Base-by-base conservation (phyloP, 2,329 filamentous ascomycete species). In the Nemania serpens region DNA sequence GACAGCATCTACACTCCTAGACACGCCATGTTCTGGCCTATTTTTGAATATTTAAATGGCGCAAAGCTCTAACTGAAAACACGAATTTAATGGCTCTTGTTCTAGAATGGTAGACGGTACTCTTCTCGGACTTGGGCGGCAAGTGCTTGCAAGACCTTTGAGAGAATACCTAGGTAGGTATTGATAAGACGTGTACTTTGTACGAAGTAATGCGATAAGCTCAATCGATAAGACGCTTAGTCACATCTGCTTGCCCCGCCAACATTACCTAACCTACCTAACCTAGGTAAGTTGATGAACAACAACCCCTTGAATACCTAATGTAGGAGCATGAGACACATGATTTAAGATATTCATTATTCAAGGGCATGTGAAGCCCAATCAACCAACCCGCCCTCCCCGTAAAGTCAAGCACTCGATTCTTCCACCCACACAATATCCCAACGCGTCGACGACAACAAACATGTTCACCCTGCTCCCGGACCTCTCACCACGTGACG, bases 401-500 rank as follows among this genome's bases (percentile, higher is more conserved):
- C n/a, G n/a, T n/a, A n/a, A n/a, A n/a, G n/a, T n/a, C 25, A 29
- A 29, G 3, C 25, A 29, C 3, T 29, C 25, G 9, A 17, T 10
- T n/a, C 5, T 20, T 5, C 20, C 33, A 51, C 13, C 25, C 37
- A 42, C 39, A 6, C 46, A 17, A 29, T 29, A 45, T 9, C 20
- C 22, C 45, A 22, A 42, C 15, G 53, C 25, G 13, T 17, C 15
- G 25, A 39, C 25, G 25, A 29, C 25, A 29, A 29, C 25, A 29
- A 61, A 39, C 11, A 88, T 88, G 82, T 83, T 89, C 67, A 83
- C 82, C 47, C 80, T 87, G 50, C 81, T 91, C 15, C 88, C 88
- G 48, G 85, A 87, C 63, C 82, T 91, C 61, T 84, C 86, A 17
- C 89, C 89, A 52, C 86, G 87, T 76, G 88, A 91, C 71, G 89